phyloP scores from a whole-genome alignment of 164 flowering plant species.

The Hamamelis virginiana region DNA sequence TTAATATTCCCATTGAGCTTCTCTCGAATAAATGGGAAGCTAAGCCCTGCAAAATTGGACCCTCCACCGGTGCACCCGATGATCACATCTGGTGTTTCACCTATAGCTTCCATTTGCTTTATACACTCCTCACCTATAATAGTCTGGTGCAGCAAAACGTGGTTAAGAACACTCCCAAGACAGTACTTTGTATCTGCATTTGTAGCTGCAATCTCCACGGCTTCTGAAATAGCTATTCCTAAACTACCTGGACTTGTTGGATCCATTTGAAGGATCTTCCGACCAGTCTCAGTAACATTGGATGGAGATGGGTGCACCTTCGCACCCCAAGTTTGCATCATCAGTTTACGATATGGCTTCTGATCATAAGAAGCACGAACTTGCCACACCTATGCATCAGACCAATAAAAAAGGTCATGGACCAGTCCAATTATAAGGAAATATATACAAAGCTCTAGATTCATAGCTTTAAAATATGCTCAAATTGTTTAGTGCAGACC shows the following conservation, averaged over 20 bases:
- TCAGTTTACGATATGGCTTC: conserved; percentile 86
- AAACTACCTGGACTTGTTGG: conserved; percentile 89
- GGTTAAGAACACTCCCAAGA: conserved; percentile 92
- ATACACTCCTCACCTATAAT: conserved; percentile 94
- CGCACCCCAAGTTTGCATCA: conserved; percentile 99
- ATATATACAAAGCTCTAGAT: too few species aligned
- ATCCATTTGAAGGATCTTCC: conserved; percentile 60
- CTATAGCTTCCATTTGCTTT: conserved; percentile 84
- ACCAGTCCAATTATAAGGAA: too few species aligned
- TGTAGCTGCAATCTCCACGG: conserved; percentile 81
- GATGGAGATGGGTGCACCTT: conserved; percentile 97
- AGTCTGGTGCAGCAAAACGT: conserved; percentile 92
- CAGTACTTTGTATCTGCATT: conserved; percentile 84
- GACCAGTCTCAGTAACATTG: conserved; percentile 63
- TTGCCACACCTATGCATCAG: conserved; percentile 81
- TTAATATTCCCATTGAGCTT: conserved; percentile 76
- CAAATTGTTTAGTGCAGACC: too few species aligned
- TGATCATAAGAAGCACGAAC: conserved; percentile 94
- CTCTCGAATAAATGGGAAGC: conserved; percentile 89
- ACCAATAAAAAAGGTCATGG: neutral
- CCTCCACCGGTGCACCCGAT: conserved; percentile 98
- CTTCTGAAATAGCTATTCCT: conserved; percentile 96
- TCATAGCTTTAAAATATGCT: too few species aligned
- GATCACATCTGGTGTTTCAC: conserved; percentile 87
- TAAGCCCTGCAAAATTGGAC: conserved; percentile 87